Base-by-base conservation (phyloP, 2,329 filamentous ascomycete genomes). In the Xylaria sp. region DNA sequence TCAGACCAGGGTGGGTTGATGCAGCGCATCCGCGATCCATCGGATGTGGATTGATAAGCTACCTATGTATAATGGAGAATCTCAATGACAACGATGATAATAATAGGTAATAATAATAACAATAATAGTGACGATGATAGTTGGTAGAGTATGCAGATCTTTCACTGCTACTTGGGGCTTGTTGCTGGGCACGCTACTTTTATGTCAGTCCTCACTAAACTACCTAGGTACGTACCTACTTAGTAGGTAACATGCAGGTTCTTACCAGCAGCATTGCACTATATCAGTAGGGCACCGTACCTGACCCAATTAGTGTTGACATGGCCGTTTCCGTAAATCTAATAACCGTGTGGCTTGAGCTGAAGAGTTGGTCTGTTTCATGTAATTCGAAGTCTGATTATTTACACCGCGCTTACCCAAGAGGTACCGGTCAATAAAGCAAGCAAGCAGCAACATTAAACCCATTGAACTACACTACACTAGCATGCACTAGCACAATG, bases 1-100 rank as follows among this genome's bases (percentile, higher is more conserved):
- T 67, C 65, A 60, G 63, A 65, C 60, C 57, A 70, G 68, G 57
- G 57, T 55, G 54, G 63, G 50, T 59, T 65, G 65, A 65, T 60
- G 68, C 68, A 51, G 55, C 50, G 55, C 37, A 63, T 68, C 44
- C 50, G 37, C 42, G 67, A 59, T 51, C 59, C 60, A 60, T 69
- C 68, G 48, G 25, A 57, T 51, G 54, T 60, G 63, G 60, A 48
- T 66, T 63, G 60, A 67, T 64, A 55, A 60, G 55, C 29, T 60
- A 61, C 23, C 37, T 5, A 12, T 40, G 37, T 6, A 29, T 35
- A 35, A 35, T 35, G 32, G 32, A 35, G 32, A 35, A 35, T 10
- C 32, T 35, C 32, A 6, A 35, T 10, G 32, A 35, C 8, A 35
- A 35, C 32, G 8, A 35, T 10, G 1, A 10, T 29, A 29, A n/a